Evolutionary conservation across 768 basidiomycete genomes (phyloP).

Genomic region (Boletales sp.): DNA sequence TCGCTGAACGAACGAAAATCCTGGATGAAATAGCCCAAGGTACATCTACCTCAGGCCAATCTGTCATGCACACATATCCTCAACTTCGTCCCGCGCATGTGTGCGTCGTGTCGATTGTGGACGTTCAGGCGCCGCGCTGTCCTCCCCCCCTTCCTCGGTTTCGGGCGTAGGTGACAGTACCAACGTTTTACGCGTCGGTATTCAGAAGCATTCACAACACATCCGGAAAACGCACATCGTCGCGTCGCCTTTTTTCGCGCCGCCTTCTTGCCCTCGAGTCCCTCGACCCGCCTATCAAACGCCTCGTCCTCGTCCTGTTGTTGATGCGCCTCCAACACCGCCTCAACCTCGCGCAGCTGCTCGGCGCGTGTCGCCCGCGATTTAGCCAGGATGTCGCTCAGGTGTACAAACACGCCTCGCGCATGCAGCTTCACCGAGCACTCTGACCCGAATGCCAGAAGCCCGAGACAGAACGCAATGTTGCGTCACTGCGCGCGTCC

Average conservation of each 20-base stretch:
- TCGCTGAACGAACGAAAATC: no score
- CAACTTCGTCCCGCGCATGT: background rate
- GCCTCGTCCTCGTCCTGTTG: conserved; percentile 87
- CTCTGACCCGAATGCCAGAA: conserved; percentile 96
- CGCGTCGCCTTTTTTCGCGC: conserved; percentile 68
- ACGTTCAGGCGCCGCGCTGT: background rate
- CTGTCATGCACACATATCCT: background rate
- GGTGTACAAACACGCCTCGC: conserved; percentile 69
- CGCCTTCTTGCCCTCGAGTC: conserved; percentile 77
- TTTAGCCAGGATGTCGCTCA: conserved; percentile 88
- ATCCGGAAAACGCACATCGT: conserved; percentile 31
- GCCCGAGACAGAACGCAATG: conserved; percentile 59
- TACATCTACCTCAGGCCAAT: no score
- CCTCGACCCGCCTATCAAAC: conserved; percentile 79
- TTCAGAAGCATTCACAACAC: background rate
- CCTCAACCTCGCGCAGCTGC: conserved; percentile 93
- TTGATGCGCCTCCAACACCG: conserved; percentile 76
- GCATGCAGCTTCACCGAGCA: conserved; percentile 93
- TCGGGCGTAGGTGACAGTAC: conserved; percentile 10
- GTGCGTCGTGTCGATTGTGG: conserved; percentile 9
- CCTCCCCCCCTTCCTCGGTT: background rate
- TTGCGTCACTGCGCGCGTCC: conserved; percentile 51
- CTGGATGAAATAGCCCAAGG: no score
- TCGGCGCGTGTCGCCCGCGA: conserved; percentile 79
- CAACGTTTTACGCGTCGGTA: conserved; percentile 30